Conservation (phyloP, 345 rosid genomes). For the Psidium guajava region DNA sequence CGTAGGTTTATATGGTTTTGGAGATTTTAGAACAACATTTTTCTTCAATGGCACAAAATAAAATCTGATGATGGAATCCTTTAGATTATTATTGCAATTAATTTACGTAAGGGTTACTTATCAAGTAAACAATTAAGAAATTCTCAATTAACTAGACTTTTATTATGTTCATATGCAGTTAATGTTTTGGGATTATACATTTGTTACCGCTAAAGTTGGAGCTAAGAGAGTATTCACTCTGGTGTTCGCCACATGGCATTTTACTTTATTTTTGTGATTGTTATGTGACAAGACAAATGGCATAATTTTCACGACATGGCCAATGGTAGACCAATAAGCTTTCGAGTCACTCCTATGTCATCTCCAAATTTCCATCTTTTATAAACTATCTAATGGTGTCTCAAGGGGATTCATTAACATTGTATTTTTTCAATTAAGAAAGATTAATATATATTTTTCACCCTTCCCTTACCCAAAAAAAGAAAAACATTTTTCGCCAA, state of each 20-base stretch:
- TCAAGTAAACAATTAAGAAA: neutral
- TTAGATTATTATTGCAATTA: neutral
- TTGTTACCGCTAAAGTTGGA: neutral
- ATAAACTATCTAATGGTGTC: neutral
- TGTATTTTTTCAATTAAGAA: neutral
- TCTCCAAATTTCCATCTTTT: neutral
- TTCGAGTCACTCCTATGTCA: neutral
- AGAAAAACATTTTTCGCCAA: neutral
- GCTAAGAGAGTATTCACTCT: neutral
- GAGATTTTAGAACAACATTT: neutral
- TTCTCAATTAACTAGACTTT: neutral
- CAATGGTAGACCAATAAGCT: neutral
- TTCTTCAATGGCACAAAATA: neutral
- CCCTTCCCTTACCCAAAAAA: neutral
- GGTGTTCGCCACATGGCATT: fast-evolving
- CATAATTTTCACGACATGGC: no score
- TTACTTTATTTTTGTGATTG: neutral
- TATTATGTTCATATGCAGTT: neutral
- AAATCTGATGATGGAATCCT: neutral
- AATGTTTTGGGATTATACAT: neutral
- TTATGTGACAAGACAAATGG: no score
- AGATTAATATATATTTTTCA: neutral
- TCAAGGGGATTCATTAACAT: neutral
- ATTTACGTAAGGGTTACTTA: neutral
- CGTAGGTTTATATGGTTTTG: fast-evolving